Evolutionary conservation across 148 eudicot genomes (phyloP).

Genomic region (Polygonum aviculare): DNA sequence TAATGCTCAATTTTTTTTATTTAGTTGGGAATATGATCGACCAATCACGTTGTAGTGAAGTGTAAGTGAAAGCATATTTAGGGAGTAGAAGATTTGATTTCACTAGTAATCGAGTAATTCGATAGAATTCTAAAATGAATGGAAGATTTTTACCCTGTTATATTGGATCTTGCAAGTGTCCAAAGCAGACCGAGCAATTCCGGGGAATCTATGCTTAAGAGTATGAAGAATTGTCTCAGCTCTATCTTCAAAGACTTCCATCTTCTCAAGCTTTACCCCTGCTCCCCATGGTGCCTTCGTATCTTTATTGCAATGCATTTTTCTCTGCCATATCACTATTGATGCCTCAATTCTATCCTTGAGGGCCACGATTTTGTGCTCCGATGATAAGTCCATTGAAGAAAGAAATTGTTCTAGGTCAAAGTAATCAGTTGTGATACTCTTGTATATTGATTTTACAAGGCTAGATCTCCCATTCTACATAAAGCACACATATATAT

Average conservation of each 20-base stretch:
- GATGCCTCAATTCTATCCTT: constrained; percentile 17
- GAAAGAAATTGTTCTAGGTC: constrained; percentile 44
- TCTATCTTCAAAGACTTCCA: constrained; percentile 16
- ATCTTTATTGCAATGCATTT: constrained; percentile 11
- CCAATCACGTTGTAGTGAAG: too few relatives aligned
- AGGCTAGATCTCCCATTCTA: constrained; percentile 87
- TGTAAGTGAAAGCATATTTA: too few relatives aligned
- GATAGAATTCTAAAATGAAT: neutral
- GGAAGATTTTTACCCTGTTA: constrained; percentile 9
- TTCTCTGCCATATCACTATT: constrained; percentile 16
- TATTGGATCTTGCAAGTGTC: constrained; percentile 12
- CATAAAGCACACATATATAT: neutral
- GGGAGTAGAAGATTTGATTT: too few relatives aligned
- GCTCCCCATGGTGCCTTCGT: constrained; percentile 10
- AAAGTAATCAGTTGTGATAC: constrained; percentile 68
- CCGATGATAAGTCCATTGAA: constrained; percentile 20
- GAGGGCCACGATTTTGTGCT: constrained; percentile 13
- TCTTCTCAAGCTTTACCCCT: constrained; percentile 9
- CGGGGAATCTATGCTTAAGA: constrained; percentile 15
- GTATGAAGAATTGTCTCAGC: constrained; percentile 11
- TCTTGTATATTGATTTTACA: constrained; percentile 60
- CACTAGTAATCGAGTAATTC: too few relatives aligned
- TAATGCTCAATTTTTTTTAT: too few relatives aligned
- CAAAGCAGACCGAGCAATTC: constrained; percentile 11
- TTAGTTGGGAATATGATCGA: too few relatives aligned